Conservation (phyloP, 1,139 yeast genomes). For the Taiozyma onychis region DNA sequence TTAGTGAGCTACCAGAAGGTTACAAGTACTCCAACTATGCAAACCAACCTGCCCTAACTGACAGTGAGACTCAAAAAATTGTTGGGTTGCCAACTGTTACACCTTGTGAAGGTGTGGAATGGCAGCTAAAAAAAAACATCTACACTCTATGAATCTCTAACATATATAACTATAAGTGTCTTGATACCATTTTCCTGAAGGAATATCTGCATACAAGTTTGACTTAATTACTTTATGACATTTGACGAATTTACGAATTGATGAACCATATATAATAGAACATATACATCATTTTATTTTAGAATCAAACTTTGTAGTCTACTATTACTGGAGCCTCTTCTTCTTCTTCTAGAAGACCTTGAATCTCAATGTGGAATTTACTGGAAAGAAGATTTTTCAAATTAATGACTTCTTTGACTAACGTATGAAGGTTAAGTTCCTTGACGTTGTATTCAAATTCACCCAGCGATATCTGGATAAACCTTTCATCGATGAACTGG, state of each 20-base stretch:
- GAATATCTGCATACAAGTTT: background rate
- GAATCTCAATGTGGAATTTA: slow-evolving; percentile 15
- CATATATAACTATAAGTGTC: background rate
- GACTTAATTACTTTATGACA: background rate
- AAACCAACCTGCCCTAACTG: slow-evolving; percentile 16
- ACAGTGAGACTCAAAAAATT: slow-evolving; percentile 5
- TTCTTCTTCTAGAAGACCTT: slow-evolving; percentile 16
- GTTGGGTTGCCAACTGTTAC: slow-evolving; percentile 12
- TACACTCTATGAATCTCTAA: slow-evolving; percentile 6
- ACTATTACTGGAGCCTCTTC: slow-evolving; percentile 22
- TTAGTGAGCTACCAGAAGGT: slow-evolving; percentile 14
- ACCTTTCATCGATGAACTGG: slow-evolving; percentile 23
- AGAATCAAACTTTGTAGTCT: slow-evolving; percentile 2
- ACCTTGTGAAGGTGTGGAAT: slow-evolving; percentile 4
- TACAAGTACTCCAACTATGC: slow-evolving; percentile 12
- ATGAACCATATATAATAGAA: background rate
- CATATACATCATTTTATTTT: background rate
- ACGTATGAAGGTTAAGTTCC: slow-evolving; percentile 10
- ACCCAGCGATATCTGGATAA: slow-evolving; percentile 11
- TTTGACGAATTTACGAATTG: background rate
- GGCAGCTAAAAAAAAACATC: slow-evolving; percentile 17
- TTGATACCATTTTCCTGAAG: background rate
- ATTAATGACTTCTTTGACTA: slow-evolving; percentile 11
- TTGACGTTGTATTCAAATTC: slow-evolving; percentile 21
- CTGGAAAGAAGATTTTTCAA: slow-evolving; percentile 12